phyloP scores from a whole-genome alignment of 2,329 filamentous ascomycete species.

The Hypoxylon rubiginosum region DNA sequence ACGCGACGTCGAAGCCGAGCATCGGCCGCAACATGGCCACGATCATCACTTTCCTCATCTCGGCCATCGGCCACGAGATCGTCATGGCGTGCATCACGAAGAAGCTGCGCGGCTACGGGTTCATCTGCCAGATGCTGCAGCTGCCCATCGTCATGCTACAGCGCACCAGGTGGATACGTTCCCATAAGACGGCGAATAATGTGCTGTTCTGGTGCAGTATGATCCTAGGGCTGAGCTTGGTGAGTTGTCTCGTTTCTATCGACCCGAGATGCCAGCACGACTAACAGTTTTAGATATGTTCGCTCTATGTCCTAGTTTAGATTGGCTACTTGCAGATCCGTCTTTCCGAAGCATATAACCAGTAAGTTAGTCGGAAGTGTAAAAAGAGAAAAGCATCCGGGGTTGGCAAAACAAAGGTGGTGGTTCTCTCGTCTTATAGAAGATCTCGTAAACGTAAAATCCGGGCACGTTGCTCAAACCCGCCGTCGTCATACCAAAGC shows the following conservation, averaged over 20 bases:
- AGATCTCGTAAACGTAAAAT: conserved; percentile 4
- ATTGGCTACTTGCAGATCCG: neutral
- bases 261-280: neutral
- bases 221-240: conserved; percentile 86
- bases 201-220: conserved; percentile 93
- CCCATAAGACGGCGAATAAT: conserved; percentile 85
- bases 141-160: conserved; percentile 95
- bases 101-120: conserved; percentile 94
- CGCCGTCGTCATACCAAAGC: neutral
- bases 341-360: neutral
- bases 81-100: conserved; percentile 99
- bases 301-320: conserved; percentile 70
- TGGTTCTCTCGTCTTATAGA: conserved; percentile 8
- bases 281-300: conserved; percentile 64
- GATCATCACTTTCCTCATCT: conserved; percentile 91
- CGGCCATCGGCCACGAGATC: conserved; percentile 89
- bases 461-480: conserved; percentile 8
- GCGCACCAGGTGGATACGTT: conserved; percentile 80
- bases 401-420: conserved; percentile 3
- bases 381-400: neutral
- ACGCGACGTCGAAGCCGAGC: conserved; percentile 81
- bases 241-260: conserved; percentile 57
- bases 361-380: neutral
- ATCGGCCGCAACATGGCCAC: conserved; percentile 85
- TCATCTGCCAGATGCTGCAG: conserved; percentile 95